Conservation (phyloP, 2,329 filamentous ascomycete genomes). For the Pseudocercospora pini-densiflorae region DNA sequence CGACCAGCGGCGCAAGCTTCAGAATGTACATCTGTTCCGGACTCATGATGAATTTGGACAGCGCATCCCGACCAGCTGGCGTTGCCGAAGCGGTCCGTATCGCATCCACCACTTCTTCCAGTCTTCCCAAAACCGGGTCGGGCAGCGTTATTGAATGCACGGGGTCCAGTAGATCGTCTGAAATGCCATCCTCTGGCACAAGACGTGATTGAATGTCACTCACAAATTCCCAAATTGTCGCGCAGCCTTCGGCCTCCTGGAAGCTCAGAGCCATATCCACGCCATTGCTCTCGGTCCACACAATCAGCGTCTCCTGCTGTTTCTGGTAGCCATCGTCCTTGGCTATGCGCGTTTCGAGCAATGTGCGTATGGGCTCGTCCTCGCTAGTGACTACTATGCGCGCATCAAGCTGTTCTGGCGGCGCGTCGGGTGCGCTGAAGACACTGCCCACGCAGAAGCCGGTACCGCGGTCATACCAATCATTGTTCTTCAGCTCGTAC, state of each 20-base stretch:
- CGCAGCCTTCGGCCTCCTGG: conserved; percentile 94
- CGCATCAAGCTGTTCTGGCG: conserved; percentile 70
- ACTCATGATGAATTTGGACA: conserved; percentile 83
- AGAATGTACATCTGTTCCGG: conserved; percentile 76
- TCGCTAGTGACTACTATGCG: conserved; percentile 92
- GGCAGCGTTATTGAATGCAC: conserved; percentile 76
- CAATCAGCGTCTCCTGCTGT: conserved; percentile 97
- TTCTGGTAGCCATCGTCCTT: conserved; percentile 98
- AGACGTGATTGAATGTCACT: conserved; percentile 81
- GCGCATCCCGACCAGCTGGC: conserved; percentile 76
- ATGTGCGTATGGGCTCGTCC: conserved; percentile 79
- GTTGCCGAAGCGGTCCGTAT: conserved; percentile 80
- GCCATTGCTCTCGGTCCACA: conserved; percentile 92
- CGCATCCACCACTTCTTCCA: conserved; percentile 80
- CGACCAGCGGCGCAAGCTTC: conserved; percentile 83
- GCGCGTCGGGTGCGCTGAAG: conserved; percentile 50
- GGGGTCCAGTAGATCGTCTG: conserved; percentile 82
- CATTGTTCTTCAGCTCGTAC: conserved; percentile 97
- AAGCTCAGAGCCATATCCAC: conserved; percentile 98
- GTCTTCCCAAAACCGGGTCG: conserved; percentile 76
- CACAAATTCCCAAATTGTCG: conserved; percentile 94
- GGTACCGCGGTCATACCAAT: conserved; percentile 98
- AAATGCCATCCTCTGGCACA: conserved; percentile 76
- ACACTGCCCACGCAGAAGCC: conserved; percentile 88
- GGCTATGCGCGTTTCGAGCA: conserved; percentile 86